phyloP scores from a whole-genome alignment of 2,329 filamentous ascomycete genomes.

The Pestalotiopsis sp. region DNA sequence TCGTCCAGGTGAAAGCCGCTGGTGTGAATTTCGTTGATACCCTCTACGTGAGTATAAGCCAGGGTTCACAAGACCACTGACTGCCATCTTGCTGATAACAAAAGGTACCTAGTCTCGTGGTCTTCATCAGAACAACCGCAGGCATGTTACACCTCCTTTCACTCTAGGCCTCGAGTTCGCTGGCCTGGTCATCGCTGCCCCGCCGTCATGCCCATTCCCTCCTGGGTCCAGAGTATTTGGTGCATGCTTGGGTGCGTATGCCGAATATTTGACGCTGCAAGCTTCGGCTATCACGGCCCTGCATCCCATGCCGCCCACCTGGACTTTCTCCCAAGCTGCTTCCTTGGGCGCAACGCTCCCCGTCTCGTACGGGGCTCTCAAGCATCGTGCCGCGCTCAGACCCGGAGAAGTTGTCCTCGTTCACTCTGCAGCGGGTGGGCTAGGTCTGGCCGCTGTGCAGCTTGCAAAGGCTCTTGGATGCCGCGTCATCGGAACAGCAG shows the following conservation, averaged over 20 bases:
- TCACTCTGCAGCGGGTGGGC: slow-evolving; percentile 56
- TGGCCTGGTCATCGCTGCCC: slow-evolving; percentile 48
- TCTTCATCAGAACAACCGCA: slow-evolving; percentile 62
- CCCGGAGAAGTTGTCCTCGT: slow-evolving; percentile 54
- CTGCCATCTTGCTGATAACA: neutral
- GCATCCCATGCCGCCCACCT: slow-evolving; percentile 44
- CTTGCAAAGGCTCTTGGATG: slow-evolving; percentile 56
- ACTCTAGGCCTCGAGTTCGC: slow-evolving; percentile 63
- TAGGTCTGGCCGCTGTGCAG: slow-evolving; percentile 59
- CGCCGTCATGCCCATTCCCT: slow-evolving; percentile 36
- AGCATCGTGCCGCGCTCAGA: slow-evolving; percentile 41
- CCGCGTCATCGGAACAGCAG: slow-evolving; percentile 55
- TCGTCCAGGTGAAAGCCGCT: slow-evolving; percentile 55
- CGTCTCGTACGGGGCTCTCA: slow-evolving; percentile 55
- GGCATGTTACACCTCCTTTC: slow-evolving; percentile 59
- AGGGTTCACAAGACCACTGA: neutral
- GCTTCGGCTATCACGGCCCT: slow-evolving; percentile 29
- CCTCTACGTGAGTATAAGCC: slow-evolving; percentile 45
- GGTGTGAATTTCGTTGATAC: slow-evolving; percentile 64
- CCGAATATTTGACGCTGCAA: slow-evolving; percentile 48
- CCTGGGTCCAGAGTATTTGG: slow-evolving; percentile 59
- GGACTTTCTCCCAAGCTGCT: slow-evolving; percentile 52
- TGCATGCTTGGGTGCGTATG: slow-evolving; percentile 51
- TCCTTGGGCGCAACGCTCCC: slow-evolving; percentile 55
- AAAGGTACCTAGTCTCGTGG: slow-evolving; percentile 44